These are phyloP conservation scores for Podila epicladia DNA, from an alignment of 192 early-diverging fungal species.

Conservation along the genomic window DNA sequence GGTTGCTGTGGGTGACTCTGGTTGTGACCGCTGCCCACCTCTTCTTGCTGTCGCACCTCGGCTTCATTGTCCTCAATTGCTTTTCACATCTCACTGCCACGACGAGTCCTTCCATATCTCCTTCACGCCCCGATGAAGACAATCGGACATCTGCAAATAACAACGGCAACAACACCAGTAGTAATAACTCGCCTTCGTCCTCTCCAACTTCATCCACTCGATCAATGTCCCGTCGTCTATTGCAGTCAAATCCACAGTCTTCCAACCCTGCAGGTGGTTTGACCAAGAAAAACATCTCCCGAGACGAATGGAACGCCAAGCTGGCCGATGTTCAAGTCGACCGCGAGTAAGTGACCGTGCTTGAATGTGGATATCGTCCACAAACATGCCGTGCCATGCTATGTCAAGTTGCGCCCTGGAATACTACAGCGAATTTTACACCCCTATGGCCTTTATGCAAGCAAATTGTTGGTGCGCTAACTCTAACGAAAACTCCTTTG, in stretches of 20 bases:
- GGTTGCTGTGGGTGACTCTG: conserved; percentile 35
- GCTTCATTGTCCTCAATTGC: conserved; percentile 42
- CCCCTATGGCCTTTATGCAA: not conserved
- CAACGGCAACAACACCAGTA: not conserved
- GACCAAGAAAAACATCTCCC: conserved; percentile 67
- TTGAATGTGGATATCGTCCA: conserved; percentile 2
- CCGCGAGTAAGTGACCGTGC: conserved; percentile 69
- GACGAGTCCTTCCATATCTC: not conserved
- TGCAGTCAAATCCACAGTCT: conserved; percentile 42
- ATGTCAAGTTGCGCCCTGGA: too few species aligned
- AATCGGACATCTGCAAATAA: not conserved
- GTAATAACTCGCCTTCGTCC: not conserved
- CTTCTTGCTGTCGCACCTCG: conserved; percentile 34
- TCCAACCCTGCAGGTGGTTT: conserved; percentile 27
- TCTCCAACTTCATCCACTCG: conserved; percentile 9
- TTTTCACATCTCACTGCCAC: conserved; percentile 34
- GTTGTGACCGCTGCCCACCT: conserved; percentile 37
- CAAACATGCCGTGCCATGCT: not conserved
- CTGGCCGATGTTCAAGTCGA: conserved; percentile 85
- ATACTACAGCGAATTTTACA: too few species aligned
- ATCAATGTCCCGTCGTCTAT: conserved; percentile 9
- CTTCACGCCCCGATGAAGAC: conserved; percentile 4
- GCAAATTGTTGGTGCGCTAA: not conserved
- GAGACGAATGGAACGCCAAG: conserved; percentile 88
- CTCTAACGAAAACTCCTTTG: too few species aligned